These are phyloP conservation scores for Monosporozyma aerobia DNA, from an alignment of 805 yeast genomes.

Conservation along the genomic window DNA sequence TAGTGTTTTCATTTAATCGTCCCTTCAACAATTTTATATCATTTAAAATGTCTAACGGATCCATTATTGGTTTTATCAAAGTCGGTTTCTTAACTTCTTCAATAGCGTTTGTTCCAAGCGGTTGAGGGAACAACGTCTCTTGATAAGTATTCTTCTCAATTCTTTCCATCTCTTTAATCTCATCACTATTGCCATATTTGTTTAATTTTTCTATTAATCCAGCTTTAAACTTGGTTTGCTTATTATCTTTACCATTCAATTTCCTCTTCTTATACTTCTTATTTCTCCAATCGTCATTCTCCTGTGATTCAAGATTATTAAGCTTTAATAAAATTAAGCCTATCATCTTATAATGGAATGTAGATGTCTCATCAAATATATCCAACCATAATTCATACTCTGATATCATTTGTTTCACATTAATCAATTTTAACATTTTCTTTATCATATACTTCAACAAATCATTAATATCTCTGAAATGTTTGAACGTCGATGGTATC, in stretches of 20 bases:
- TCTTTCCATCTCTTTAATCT: not conserved
- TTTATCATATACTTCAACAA: slow-evolving; percentile 3
- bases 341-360: slow-evolving; percentile 1
- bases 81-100: not conserved
- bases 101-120: not conserved
- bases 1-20: slow-evolving; percentile 19
- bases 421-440: slow-evolving; percentile 8
- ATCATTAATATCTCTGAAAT: not conserved
- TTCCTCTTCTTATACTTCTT: slow-evolving; percentile 15
- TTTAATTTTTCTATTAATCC: not conserved
- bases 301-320: not conserved
- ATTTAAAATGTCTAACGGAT: slow-evolving; percentile 5
- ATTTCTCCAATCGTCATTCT: slow-evolving; percentile 13
- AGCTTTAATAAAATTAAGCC: not conserved
- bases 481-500: not conserved
- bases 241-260: slow-evolving; percentile 4
- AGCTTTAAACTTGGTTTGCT: slow-evolving; percentile 1
- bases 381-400: slow-evolving; percentile 13
- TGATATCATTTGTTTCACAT: slow-evolving; percentile 8
- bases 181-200: slow-evolving; percentile 1
- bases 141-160: not conserved
- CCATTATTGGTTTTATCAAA: not conserved
- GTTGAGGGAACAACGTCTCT: not conserved
- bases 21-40: slow-evolving; percentile 26
- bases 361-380: slow-evolving; percentile 7